Percentiles rank a stretch among this genome's conserved stretches.
These are phyloP conservation scores for Conticribra weissflogii DNA, from an alignment of 108 stramenopile genomes.

Conservation along the genomic window DNA sequence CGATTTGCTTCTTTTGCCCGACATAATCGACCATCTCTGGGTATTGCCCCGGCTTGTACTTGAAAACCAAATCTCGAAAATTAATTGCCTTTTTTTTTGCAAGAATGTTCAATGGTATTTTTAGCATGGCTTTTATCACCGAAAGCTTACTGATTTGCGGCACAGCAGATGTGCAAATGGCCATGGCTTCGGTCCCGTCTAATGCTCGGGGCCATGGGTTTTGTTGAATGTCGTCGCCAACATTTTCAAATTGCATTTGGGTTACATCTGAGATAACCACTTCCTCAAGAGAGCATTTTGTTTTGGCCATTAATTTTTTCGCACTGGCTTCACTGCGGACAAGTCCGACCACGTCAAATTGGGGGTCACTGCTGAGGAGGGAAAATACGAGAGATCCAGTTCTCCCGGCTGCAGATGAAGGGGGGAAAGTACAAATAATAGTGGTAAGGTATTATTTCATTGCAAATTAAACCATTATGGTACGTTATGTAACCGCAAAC, in stretches of 20 bases:
- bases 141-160: slow-evolving; percentile 59
- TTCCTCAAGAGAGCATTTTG: slow-evolving; percentile 55
- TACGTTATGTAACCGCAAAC: neutral
- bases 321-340: slow-evolving; percentile 60
- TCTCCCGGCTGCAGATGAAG: slow-evolving; percentile 40
- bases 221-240: slow-evolving; percentile 18
- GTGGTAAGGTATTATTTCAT: neutral
- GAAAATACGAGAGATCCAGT: slow-evolving; percentile 69
- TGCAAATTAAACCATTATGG: slow-evolving; percentile 4
- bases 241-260: slow-evolving; percentile 23
- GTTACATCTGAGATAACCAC: slow-evolving; percentile 69
- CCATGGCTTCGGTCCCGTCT: slow-evolving; percentile 58
- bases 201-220: slow-evolving; percentile 44
- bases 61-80: slow-evolving; percentile 60
- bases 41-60: slow-evolving; percentile 63
- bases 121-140: slow-evolving; percentile 52
- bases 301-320: slow-evolving; percentile 48
- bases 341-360: slow-evolving; percentile 61
- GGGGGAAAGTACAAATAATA: neutral
- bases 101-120: slow-evolving; percentile 57
- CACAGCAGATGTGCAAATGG: slow-evolving; percentile 77
- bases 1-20: slow-evolving; percentile 81
- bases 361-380: slow-evolving; percentile 50
- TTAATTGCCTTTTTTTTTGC: slow-evolving; percentile 59
- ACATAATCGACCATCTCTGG: slow-evolving; percentile 82